Percentiles rank a stretch among this genome's conserved stretches.
Evolutionary conservation across 2,329 filamentous ascomycete genomes (phyloP).

Genomic region (Tolypocladium tropicale): DNA sequence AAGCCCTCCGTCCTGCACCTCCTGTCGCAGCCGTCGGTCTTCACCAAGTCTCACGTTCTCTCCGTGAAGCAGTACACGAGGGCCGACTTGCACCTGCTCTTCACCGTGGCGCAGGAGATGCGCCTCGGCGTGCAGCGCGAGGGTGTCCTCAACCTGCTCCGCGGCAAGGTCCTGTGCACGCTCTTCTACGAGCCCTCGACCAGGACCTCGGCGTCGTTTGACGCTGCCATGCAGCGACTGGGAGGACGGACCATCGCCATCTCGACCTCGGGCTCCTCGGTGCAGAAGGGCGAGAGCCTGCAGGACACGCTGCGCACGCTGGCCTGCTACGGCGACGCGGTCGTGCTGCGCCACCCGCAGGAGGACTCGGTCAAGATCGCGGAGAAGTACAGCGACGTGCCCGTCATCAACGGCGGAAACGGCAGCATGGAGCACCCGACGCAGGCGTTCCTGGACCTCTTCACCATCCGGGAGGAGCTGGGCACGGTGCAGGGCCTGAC

Average conservation of each 20-base stretch:
- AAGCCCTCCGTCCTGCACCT: conserved; percentile 60
- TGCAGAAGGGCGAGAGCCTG: conserved; percentile 87
- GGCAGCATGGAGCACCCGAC: conserved; percentile 94
- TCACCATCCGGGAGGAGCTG: conserved; percentile 95
- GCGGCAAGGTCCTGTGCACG: conserved; percentile 76
- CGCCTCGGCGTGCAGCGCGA: conserved; percentile 86
- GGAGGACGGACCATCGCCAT: conserved; percentile 79
- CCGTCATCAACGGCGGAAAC: conserved; percentile 95
- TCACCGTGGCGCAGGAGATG: conserved; percentile 97
- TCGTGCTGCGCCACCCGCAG: conserved; percentile 90
- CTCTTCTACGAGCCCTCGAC: conserved; percentile 99
- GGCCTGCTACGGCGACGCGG: conserved; percentile 86
- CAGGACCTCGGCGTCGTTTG: conserved; percentile 88
- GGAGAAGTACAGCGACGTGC: conserved; percentile 77
- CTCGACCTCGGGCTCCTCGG: conserved; percentile 74
- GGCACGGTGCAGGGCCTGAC: conserved; percentile 92
- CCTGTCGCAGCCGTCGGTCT: conserved; percentile 64
- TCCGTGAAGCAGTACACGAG: conserved; percentile 87
- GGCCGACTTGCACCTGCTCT: conserved; percentile 81
- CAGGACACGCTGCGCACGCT: conserved; percentile 91
- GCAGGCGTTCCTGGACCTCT: conserved; percentile 93
- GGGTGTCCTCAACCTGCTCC: conserved; percentile 78
- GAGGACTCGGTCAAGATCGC: conserved; percentile 73
- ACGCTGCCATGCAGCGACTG: conserved; percentile 96
- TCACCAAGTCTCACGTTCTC: conserved; percentile 82